A percentile compares a stretch with the other conserved stretches of the same genome.
Conservation (phyloP, 345 rosid species). For the Syzygium aqueum region DNA sequence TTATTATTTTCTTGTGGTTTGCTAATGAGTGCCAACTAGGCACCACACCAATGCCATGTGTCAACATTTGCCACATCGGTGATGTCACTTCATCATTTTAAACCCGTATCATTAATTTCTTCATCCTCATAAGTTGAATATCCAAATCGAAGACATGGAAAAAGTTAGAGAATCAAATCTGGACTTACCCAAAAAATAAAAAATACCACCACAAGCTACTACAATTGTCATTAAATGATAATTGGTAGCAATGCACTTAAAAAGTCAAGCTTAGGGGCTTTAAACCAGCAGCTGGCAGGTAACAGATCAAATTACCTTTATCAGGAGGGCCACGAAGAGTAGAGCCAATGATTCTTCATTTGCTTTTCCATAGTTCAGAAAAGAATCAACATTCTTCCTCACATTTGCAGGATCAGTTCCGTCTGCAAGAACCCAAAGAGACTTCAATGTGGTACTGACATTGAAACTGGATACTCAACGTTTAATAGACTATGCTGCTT, state of each 20-base stretch:
- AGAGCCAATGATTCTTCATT: constrained; percentile 32
- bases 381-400: constrained; percentile 15
- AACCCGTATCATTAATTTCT: neutral
- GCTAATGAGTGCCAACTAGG: neutral
- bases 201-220: neutral
- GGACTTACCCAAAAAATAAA: neutral
- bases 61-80: neutral
- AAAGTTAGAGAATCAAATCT: neutral
- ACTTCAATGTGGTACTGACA: neutral
- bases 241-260: neutral
- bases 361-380: constrained; percentile 31
- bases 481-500: neutral
- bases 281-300: neutral
- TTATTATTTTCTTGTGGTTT: neutral
- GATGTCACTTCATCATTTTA: neutral
- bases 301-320: constrained; percentile 14
- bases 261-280: neutral
- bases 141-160: neutral
- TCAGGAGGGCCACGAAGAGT: constrained; percentile 18
- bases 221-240: neutral
- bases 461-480: neutral
- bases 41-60: neutral
- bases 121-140: neutral
- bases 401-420: constrained; percentile 31
- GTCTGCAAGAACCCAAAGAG: constrained; percentile 14